These are phyloP conservation scores for Lithohypha guttulata DNA, from an alignment of 2,329 filamentous ascomycete genomes.

Conservation along the genomic window DNA sequence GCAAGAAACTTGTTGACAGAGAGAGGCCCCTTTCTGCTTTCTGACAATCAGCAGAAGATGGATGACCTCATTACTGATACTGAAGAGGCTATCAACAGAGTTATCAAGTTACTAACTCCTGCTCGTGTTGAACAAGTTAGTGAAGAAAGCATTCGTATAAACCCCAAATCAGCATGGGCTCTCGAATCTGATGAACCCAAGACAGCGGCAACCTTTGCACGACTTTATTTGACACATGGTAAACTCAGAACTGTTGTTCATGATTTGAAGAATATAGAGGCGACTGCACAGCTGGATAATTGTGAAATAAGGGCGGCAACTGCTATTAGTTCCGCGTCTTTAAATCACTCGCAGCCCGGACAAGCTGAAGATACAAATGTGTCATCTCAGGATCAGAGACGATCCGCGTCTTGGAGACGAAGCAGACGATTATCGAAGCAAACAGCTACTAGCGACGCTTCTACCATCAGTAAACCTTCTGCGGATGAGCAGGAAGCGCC, in stretches of 20 bases:
- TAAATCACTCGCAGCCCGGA: background rate
- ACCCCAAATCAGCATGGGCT: slow-evolving; percentile 7
- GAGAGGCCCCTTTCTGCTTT: slow-evolving; percentile 3
- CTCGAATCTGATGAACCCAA: slow-evolving; percentile 4
- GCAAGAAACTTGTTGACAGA: slow-evolving; percentile 6
- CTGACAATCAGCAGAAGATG: slow-evolving; percentile 6
- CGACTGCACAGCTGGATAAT: slow-evolving; percentile 7
- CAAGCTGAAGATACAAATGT: background rate
- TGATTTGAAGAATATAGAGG: slow-evolving; percentile 6
- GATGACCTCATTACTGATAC: slow-evolving; percentile 7
- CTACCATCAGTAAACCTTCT: background rate
- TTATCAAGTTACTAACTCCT: slow-evolving; percentile 7
- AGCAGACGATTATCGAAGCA: background rate
- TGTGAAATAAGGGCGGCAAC: slow-evolving; percentile 1
- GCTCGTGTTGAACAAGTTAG: slow-evolving; percentile 7
- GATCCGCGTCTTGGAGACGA: background rate
- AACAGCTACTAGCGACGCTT: background rate
- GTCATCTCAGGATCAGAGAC: background rate
- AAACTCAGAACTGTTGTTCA: slow-evolving; percentile 9
- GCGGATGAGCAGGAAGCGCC: background rate
- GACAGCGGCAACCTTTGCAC: slow-evolving; percentile 3
- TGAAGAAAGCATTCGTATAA: slow-evolving; percentile 8
- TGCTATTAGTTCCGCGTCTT: background rate
- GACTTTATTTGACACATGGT: slow-evolving; percentile 3
- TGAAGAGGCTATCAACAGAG: slow-evolving; percentile 8